Evolutionary conservation across 1,139 yeast genomes (phyloP), one percentile per base, ranked within the genome.

Genomic region (Saccharomyces hybrid): DNA sequence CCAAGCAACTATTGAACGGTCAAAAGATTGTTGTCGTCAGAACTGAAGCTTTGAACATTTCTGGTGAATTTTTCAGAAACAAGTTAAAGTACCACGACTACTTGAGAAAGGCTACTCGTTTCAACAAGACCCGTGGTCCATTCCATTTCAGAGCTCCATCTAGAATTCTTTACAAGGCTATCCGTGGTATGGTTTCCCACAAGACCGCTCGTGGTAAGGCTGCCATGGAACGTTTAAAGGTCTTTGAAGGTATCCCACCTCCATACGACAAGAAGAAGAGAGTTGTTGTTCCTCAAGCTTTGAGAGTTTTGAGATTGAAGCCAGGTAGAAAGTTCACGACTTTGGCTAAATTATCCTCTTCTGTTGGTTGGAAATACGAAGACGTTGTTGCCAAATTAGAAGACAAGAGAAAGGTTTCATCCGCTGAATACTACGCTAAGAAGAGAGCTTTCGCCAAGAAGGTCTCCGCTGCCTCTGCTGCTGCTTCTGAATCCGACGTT

Each of bases 111-210:
- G 88, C 95, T 72, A 89, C 99, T 76, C 88, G 96, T 82, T 93
- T 79, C 93, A 93, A 93, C 96, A 90, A 90, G 83, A 86, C 84
- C 73, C 88, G 90, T 78, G 99, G 99, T 82, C 98, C 98, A 76
- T 95, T 93, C 98, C 99, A 93, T 79, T 93, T 93, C 96, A 93
- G 98, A 82, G 99, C 99, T 64, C 99, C 99, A 78, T 90, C 98
- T 64, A 90, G 98, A 83, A 90, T 93, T 80, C 89, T 93, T 81
- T 91, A 90, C 95, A 93, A 93, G 88, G 97, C 99, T 74, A 80
- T 93, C 78, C 88, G 97, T 78, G 99, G 99, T 81, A 95, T 95
- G 99, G 82, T 95, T 74, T 84, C 97, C 76, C 99, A 93, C 93
- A 93, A 95, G 89, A 93, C 99, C 69, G 93, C 98, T 72, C 95